Evolutionary conservation across 2,329 filamentous ascomycete genomes (phyloP), one percentile per base, ranked within the genome.

Genomic region (Lomentospora prolificans): DNA sequence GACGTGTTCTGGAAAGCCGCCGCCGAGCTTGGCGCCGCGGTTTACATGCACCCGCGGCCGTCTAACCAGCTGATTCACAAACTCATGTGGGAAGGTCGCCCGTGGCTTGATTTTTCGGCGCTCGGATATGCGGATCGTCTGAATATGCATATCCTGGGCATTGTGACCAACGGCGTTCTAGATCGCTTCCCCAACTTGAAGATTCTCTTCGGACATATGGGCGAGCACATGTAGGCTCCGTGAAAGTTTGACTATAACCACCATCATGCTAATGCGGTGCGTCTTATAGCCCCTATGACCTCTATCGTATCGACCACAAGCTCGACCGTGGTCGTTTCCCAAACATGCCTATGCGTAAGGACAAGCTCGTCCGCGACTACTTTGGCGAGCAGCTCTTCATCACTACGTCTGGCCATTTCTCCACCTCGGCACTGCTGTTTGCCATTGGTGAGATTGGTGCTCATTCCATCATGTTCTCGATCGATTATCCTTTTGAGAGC

Each of bases 11-110:
- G 66, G 57, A 63, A 65, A 10, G 66, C 65, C 0, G 72, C 70
- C 3, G 65, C 71, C 53, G 68, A 72, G 19, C 67, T 80, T 0
- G 72, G 77, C 56, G 74, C 78, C 1, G 74, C 76, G 0, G 66
- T 79, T 22, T 80, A 80, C 60, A 67, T 80, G 24, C 77, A 80
- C 57, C 76, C 77, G 6, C 36, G 55, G 3, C 33, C 31, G 6
- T 41, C 51, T 1, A 54, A 30, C 14, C 14, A 30, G n/a, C 22
- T 33, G 9, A 33, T 54, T 3, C 51, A 54, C 9, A 54, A 54
- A 7, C 36, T 54, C 31, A 33, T 54, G 27, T 54, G 28, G 22
- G 51, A 41, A 12, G 51, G 33, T 3, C 31, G 51, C 6, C 51
- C 51, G 31, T 54, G 51, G 51, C 36, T 54, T 3, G 30, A 51